Conservation (phyloP, 2,329 filamentous ascomycete species). For the Aureobasidium namibiae region DNA sequence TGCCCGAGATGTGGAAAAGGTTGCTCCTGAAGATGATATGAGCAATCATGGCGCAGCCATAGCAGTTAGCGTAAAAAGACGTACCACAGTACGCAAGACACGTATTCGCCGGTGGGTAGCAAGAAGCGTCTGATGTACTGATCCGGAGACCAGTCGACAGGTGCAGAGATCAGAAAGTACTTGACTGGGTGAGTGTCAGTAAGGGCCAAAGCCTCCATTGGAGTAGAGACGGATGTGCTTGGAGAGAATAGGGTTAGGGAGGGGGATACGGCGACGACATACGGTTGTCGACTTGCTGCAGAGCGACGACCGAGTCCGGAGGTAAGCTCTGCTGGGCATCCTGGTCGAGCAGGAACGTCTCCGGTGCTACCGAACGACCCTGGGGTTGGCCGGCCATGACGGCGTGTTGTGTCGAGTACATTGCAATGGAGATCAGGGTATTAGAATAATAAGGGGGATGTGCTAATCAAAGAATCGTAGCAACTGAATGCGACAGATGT, state of each 20-base stretch:
- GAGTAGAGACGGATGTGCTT: too few species aligned
- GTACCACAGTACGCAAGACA: conserved; percentile 91
- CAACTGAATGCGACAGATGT: neutral
- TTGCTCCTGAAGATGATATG: conserved; percentile 61
- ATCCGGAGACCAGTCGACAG: conserved; percentile 93
- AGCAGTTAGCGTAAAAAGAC: conserved; percentile 17
- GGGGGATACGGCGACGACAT: conserved; percentile 38
- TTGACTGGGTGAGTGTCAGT: conserved; percentile 60
- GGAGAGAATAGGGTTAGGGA: neutral
- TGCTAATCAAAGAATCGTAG: neutral
- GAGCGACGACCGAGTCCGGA: conserved; percentile 89
- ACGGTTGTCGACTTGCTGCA: conserved; percentile 98
- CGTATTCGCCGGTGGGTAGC: conserved; percentile 94
- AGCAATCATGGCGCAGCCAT: neutral
- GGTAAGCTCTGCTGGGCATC: conserved; percentile 95
- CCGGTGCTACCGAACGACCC: conserved; percentile 62
- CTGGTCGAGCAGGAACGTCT: conserved; percentile 97
- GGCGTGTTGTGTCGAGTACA: conserved; percentile 49
- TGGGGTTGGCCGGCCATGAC: conserved; percentile 81
- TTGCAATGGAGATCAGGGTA: conserved; percentile 18
- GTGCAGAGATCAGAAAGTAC: conserved; percentile 98
- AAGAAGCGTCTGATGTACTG: conserved; percentile 96
- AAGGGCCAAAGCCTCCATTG: conserved; percentile 5
- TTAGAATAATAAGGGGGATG: conserved; percentile 4
- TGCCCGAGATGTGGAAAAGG: conserved; percentile 97